Percentiles rank a stretch among this genome's conserved stretches.
These are phyloP conservation scores for Colletotrichum lentis DNA, from an alignment of 2,329 filamentous ascomycete genomes.

Conservation along the genomic window DNA sequence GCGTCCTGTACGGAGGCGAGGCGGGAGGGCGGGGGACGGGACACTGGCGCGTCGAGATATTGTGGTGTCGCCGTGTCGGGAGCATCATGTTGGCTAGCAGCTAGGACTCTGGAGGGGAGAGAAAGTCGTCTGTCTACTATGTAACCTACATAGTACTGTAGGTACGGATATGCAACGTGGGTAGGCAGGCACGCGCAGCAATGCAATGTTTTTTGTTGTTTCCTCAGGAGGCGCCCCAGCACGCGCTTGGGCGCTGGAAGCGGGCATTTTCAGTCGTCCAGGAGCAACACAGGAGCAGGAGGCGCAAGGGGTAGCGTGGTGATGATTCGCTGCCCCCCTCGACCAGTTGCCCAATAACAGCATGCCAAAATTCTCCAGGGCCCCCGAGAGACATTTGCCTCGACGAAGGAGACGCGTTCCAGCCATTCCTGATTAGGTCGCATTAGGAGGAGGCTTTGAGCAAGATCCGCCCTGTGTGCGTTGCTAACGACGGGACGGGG, in stretches of 20 bases:
- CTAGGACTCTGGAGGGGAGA: too few relatives aligned
- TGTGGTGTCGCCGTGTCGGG: constrained; percentile 25
- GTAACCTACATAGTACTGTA: too few relatives aligned
- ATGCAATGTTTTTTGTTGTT: constrained; percentile 27
- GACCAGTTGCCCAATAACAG: constrained; percentile 23
- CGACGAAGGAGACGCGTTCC: constrained; percentile 29
- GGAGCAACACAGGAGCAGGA: constrained; percentile 31
- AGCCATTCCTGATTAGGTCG: constrained; percentile 17
- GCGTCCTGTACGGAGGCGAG: not conserved
- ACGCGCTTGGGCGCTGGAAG: not conserved
- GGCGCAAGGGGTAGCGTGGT: constrained; percentile 30
- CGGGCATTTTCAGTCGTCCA: constrained; percentile 29
- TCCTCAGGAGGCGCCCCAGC: constrained; percentile 4
- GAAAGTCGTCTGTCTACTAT: too few relatives aligned
- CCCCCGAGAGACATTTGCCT: constrained; percentile 25
- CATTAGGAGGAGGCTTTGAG: not conserved
- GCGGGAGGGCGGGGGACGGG: not conserved
- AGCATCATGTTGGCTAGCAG: not conserved
- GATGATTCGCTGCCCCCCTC: constrained; percentile 30
- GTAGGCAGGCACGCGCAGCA: not conserved
- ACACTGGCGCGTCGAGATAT: constrained; percentile 27
- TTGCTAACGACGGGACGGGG: not conserved
- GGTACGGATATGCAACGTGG: too few relatives aligned
- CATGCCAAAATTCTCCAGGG: constrained; percentile 35
- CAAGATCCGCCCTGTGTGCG: constrained; percentile 19